Base-by-base conservation (phyloP, 371 early-diverging fungal species). In the Mortierella polycephala region DNA sequence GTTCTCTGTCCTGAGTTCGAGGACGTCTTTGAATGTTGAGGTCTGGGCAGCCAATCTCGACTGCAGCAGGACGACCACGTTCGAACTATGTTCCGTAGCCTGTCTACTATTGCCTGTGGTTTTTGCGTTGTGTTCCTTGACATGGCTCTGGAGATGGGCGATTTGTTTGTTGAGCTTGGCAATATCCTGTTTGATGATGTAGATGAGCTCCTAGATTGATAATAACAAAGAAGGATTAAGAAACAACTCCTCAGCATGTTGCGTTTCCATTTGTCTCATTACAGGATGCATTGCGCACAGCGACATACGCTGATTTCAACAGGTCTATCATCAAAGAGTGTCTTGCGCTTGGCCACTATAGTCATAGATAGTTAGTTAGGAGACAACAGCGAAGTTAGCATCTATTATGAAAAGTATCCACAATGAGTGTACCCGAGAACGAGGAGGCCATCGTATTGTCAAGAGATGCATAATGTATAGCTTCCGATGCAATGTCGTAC, bases 151-250 rank as follows among this genome's bases (percentile, higher is more conserved):
- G 45, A 98, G 86, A 77, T 89, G 89, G 16, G 93, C 88, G 58
- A 98, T 96, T 83, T 96, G 96, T 59, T 90, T 89, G 79, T 96
- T 96, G 57, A 98, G 85, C 59, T 91, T 91, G 40, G 96, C 96
- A 71, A 98, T 96, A 67, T 97, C 95, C 89, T 96, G 96, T 82
- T 98, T 98, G 73, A 98, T 96, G 57, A 94, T 90, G 76, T 89
- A 90, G 20, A 96, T 96, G 75, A 98, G 86, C 82, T 96, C 95
- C 92, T 96, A 90, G 20, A 13, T 39, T 9, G 9, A 39, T 7
- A 45, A 14, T 9, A 8, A 45, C 13, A 41, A 45, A 20, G 30
- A 9, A 42, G 18, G 45, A 30, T 23, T 21, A 60, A 57, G 3
- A 18, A n/a, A 9, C 13, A 46, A 45, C 18, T 45, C 42, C 13